Base-by-base conservation (phyloP, 805 yeast species). In the Monosporozyma yasuniensis region DNA sequence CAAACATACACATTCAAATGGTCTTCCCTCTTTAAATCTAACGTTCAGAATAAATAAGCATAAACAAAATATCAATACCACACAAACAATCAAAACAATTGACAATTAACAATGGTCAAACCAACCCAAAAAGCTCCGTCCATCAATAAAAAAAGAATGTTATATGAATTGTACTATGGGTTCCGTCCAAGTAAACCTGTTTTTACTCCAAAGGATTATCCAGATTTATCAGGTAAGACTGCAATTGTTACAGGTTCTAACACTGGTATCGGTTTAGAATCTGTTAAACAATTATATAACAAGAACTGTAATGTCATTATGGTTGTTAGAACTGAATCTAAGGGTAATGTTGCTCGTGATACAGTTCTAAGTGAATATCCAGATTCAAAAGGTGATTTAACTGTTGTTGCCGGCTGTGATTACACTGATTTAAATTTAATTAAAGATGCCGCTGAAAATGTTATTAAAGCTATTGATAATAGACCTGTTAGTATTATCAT, bases 171-270 rank as follows among this genome's bases (percentile, higher is more conserved):
- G 7, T 57, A 51, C 46, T 55, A 56, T 41, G 63, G 62, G 14
- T 51, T 59, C 11, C 51, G 57, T 43, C 66, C 68, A 21, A 52
- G 53, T 38, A 50, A 56, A 32, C 71, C 72, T 8, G 45, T 50
- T 2, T 67, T 53, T 46, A 46, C 60, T n/a, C 69, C 69, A 14
- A 53, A 58, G 1, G 57, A 63, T 22, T 68, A 67, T 47, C 75
- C 75, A 14, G 65, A 65, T 47, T 54, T 72, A 43, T 60, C 67
- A 1, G 71, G 65, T 5, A 70, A 67, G 53, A 63, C 61, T 12
- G 71, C 71, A 10, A 52, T 69, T 22, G 68, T 72, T 8, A 71
- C 75, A 7, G 75, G 75, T 47, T 64, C 65, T 21, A 70, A 67
- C 44, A 56, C 72, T 10, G 75, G 75, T 42, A 61, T 72, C 44